phyloP scores from a whole-genome alignment of 1,139 yeast genomes.

The Zygosaccharomyces sapae region DNA sequence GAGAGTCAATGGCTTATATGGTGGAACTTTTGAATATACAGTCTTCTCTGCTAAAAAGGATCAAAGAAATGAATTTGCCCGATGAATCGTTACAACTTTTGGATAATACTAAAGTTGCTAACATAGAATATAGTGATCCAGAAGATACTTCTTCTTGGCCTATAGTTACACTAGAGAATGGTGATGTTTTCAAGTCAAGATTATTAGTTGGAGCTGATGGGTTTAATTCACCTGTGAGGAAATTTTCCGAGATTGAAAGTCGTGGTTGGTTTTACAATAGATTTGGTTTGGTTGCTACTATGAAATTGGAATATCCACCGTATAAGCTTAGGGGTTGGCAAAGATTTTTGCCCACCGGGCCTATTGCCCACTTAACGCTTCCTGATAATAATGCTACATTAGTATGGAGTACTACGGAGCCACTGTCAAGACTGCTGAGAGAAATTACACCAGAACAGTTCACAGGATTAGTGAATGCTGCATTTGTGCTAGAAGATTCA shows the following conservation, averaged over 20 bases:
- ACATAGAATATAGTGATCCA: constrained; percentile 37
- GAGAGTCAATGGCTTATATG: constrained; percentile 47
- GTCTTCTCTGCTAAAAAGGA: constrained; percentile 38
- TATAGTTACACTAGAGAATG: constrained; percentile 61
- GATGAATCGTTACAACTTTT: constrained; percentile 41
- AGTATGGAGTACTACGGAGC: constrained; percentile 90
- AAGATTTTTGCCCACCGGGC: constrained; percentile 86
- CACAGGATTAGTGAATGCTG: constrained; percentile 75
- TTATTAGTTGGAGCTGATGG: constrained; percentile 94
- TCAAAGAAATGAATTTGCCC: constrained; percentile 33
- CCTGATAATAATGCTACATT: constrained; percentile 82
- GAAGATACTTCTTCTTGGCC: constrained; percentile 64
- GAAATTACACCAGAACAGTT: constrained; percentile 60
- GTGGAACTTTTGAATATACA: constrained; percentile 84
- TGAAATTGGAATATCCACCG: constrained; percentile 69
- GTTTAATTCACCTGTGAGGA: constrained; percentile 86
- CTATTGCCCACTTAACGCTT: constrained; percentile 84
- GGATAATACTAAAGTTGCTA: constrained; percentile 64
- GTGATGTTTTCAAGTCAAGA: constrained; percentile 61
- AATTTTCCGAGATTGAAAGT: constrained; percentile 73
- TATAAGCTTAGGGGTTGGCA: constrained; percentile 82
- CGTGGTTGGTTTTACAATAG: constrained; percentile 90
- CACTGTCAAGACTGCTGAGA: constrained; percentile 59
- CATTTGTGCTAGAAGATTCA: constrained; percentile 67
- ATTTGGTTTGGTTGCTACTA: constrained; percentile 90